A percentile compares a stretch with the other conserved stretches of the same genome.
phyloP scores from a whole-genome alignment of 2,329 filamentous ascomycete species.

The Phyllosticta ampelicida region DNA sequence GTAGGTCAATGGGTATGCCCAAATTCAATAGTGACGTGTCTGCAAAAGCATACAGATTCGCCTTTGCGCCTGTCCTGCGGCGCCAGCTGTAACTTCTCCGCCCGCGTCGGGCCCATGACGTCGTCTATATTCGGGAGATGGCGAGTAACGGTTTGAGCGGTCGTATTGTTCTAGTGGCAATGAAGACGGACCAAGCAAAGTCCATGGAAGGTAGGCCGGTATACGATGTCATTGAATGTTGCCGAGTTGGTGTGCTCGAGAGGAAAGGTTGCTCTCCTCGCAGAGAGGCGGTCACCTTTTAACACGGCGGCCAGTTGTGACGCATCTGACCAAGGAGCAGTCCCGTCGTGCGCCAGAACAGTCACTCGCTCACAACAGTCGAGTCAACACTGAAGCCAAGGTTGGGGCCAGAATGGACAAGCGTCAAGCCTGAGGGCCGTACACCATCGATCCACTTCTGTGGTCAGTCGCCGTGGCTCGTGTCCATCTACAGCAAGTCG shows the following conservation, averaged over 20 bases:
- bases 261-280: not conserved
- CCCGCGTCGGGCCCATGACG: conserved; percentile 23
- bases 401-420: not conserved
- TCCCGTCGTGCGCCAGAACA: too few species aligned
- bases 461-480: not conserved
- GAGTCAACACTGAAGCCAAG: not conserved
- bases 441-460: not conserved
- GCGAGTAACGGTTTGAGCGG: not conserved
- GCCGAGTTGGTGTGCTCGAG: not conserved
- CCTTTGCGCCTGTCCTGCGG: conserved; percentile 75
- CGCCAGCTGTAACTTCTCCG: conserved; percentile 51
- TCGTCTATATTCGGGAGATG: not conserved
- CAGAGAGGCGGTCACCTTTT: not conserved
- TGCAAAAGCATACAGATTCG: conserved; percentile 57
- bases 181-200: conserved; percentile 11
- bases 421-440: not conserved
- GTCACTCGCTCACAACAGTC: not conserved
- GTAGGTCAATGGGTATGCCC: not conserved
- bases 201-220: conserved; percentile 6
- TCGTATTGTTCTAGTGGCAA: conserved; percentile 10
- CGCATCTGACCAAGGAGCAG: not conserved
- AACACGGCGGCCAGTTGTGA: not conserved
- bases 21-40: not conserved
- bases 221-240: conserved; percentile 7
- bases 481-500: not conserved